phyloP scores from a whole-genome alignment of 2,329 filamentous ascomycete genomes.

The Fusarium caatingaense region DNA sequence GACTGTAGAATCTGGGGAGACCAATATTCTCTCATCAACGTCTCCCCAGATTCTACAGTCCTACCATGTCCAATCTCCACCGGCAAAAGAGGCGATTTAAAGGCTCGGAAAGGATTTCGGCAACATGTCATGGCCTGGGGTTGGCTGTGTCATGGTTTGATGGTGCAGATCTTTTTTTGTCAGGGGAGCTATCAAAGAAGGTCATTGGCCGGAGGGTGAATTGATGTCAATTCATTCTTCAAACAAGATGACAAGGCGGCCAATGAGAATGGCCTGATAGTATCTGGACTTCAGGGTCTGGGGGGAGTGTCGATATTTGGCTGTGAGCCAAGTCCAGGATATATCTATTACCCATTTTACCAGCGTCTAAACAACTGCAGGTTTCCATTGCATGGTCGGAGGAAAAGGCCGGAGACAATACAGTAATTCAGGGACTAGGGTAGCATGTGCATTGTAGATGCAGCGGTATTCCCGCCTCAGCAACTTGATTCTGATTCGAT shows the following conservation, averaged over 20 bases:
- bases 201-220: conserved; percentile 36
- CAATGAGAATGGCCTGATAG: conserved; percentile 44
- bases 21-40: no score
- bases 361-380: conserved; percentile 6
- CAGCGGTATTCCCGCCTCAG: conserved; percentile 33
- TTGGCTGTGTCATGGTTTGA: conserved; percentile 25
- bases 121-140: conserved; percentile 26
- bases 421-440: conserved; percentile 16
- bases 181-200: conserved; percentile 13
- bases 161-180: conserved; percentile 28
- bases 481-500: conserved; percentile 37
- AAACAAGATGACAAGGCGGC: conserved; percentile 45
- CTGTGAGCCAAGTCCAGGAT: conserved; percentile 29
- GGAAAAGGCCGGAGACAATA: conserved; percentile 15
- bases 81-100: neutral
- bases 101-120: conserved; percentile 26
- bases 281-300: conserved; percentile 35
- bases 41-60: conserved; percentile 36
- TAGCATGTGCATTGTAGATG: conserved; percentile 11
- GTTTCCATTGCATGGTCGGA: conserved; percentile 30
- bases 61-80: conserved; percentile 3
- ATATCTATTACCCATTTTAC: neutral
- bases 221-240: conserved; percentile 49
- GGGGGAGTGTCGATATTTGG: conserved; percentile 34
- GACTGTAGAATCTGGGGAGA: no score